phyloP scores from a whole-genome alignment of 2,329 filamentous ascomycete species.

The Penicillium sp. region DNA sequence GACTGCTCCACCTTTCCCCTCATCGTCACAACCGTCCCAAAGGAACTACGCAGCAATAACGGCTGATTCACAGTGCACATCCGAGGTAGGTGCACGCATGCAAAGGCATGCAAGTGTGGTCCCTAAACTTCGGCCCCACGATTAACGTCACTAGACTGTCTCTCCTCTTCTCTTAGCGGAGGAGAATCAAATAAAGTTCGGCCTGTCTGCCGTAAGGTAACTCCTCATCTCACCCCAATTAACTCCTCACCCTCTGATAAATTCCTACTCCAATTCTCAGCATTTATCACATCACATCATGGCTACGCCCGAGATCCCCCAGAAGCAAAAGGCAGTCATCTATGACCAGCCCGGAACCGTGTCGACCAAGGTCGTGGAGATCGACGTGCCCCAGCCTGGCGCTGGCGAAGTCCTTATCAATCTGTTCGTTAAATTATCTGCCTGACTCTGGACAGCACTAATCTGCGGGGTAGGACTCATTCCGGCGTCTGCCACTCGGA shows the following conservation, averaged over 20 bases:
- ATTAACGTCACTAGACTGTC: neutral
- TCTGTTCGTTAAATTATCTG: constrained; percentile 45
- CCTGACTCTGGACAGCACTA: neutral
- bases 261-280: too few species aligned
- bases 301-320: constrained; percentile 49
- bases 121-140: neutral
- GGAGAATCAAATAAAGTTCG: neutral
- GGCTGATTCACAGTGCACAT: neutral
- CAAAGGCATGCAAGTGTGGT: neutral
- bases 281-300: constrained; percentile 18
- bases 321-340: constrained; percentile 63
- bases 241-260: neutral
- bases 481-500: constrained; percentile 67
- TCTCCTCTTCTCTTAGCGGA: neutral
- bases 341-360: constrained; percentile 67
- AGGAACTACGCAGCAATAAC: neutral
- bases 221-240: neutral
- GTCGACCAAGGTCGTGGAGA: constrained; percentile 63
- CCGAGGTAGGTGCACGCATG: neutral
- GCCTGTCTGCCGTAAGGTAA: neutral
- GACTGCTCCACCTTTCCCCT: constrained; percentile 4
- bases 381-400: constrained; percentile 66
- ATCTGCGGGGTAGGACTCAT: constrained; percentile 49
- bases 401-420: constrained; percentile 64
- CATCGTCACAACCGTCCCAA: neutral